Base-by-base conservation (phyloP, 306 rosid species). In the Lathyrus tuberosus region DNA sequence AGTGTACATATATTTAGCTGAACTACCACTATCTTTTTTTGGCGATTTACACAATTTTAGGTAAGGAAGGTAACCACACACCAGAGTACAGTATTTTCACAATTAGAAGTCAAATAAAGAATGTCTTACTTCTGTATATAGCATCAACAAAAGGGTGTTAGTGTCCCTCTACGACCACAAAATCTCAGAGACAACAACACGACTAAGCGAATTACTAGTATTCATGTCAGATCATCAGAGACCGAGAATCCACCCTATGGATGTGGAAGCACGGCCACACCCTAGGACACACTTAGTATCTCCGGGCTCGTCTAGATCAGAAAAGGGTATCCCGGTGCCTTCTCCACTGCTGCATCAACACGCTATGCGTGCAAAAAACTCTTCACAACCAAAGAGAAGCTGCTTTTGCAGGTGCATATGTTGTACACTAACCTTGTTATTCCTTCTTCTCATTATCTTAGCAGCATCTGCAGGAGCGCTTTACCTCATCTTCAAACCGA, bases 401-500 rank as follows among this genome's bases (percentile, higher is more conserved):
- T 75, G 83, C 5, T 86, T 75, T 26, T 90, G 94, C 84, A 90
- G 75, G 74, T 90, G 90, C 65, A 38, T 90, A 3, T 88, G 90
- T 67, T 90, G 97, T 85, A 84, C 84, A 54, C 33, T 86, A 9
- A 37, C 77, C 77, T 70, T 85, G 48, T 57, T 93, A 22, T 4
- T 86, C 22, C 72, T 93, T 28, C 51, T 90, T 1, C 28, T 86
- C 40, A 44, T 85, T 51, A n/a, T 80, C 71, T n/a, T 86, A 11
- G 98, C 86, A 51, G 91, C 92, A 69, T 70, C 73, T 18, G 71
- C 52, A 16, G 90, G 90, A 60, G 57, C 77, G 48, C 86, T 90
- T 17, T 93, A 84, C 82, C 71, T 90, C 0, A 75, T 87, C 64
- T 93, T 93, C 92, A 75, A 79, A 62, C 98, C 98, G 33, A 88